Evolutionary conservation across 768 basidiomycete species (phyloP), one percentile per base, ranked within the genome.

Genomic region (Hericium coralloides): DNA sequence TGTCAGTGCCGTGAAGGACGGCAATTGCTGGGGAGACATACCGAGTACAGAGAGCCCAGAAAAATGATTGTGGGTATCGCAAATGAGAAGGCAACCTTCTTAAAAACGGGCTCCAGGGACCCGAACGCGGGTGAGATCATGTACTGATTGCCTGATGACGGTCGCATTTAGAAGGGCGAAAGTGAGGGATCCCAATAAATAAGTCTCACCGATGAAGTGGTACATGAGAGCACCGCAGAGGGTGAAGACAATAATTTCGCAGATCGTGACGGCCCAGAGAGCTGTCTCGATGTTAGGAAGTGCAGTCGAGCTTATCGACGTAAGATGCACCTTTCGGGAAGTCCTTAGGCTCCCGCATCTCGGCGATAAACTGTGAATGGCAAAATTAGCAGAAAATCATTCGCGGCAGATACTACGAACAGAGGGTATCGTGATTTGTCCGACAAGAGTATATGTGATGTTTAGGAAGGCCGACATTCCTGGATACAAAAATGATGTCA

Each of bases 391-490:
- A 45, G 26, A n/a, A 31, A 25, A n/a, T 38, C 25, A 22, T 4
- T 15, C 20, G 23, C 22, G 41, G 22, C 38, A 6, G 50, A 14
- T 18, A 26, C 0, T 22, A 17, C 37, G 12, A 12, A 70, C 69
- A 31, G 74, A 74, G 18, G 76, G 76, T 7, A 76, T 60, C 0
- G 73, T 74, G 38, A 74, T 75, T 58, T 78, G 76, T 6, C 76
- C 76, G 25, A 76, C 71, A 31, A 76, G 69, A 8, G 76, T 76
- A 58, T 75, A 77, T 9, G 69, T 71, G 43, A 78, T 78, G 64
- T 78, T 78, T 48, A 76, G 65, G 62, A 76, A 76, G 5, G 74
- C 76, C 18, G 71, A 72, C 75, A 78, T 76, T 17, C 72, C 73
- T 73, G 49, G 15, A 47, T 14, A 18, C 36, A 10, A 12, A 22